Base-by-base conservation (phyloP, 495 filamentous ascomycete species). In the Tuber aestivum region DNA sequence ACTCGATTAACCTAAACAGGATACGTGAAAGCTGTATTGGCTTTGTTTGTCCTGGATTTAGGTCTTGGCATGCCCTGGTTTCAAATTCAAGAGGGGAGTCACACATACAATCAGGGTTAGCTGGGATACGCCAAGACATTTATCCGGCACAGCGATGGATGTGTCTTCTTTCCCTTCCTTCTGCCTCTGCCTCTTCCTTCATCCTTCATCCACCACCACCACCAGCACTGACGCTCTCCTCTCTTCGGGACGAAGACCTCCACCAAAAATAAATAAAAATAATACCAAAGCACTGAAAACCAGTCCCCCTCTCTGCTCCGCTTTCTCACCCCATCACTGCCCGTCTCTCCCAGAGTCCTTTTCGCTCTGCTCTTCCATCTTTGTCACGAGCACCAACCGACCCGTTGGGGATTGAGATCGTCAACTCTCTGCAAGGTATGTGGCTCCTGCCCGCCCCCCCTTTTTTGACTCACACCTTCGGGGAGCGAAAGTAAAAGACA, bases 391-490 rank as follows among this genome's bases (percentile, higher is more conserved):
- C 56, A 65, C 56, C 27, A 27, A 65, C 56, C 27, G 27, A 35
- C 56, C n/a, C 27, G 56, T 65, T 35, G 27, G 56, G n/a, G 56
- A 65, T 65, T 35, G 56, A 35, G 35, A 35, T 35, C 14, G 56
- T 18, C 56, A 65, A 65, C 27, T 65, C 27, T 65, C 56, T 65
- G 32, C 32, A 65, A 35, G 27, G 56, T 65, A 65, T 35, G 56
- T 65, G 35, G 56, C 56, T 35, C 56, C 56, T 65, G 56, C 56
- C 35, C 56, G 27, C 56, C 56, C 56, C 48, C 56, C 56, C 16
- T 65, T 35, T 65, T 65, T 65, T 65, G 56, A 65, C 56, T 65
- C 56, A 65, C 56, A 65, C 56, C 56, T 65, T 65, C 56, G 56
- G 16, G 56, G 56, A 65, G 56, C 27, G 32, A 65, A 65, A 65